Percentiles rank a stretch among this genome's conserved stretches.
These are phyloP conservation scores for Thalassiosira oceanica DNA, from an alignment of 352 stramenopile species.

Conservation along the genomic window DNA sequence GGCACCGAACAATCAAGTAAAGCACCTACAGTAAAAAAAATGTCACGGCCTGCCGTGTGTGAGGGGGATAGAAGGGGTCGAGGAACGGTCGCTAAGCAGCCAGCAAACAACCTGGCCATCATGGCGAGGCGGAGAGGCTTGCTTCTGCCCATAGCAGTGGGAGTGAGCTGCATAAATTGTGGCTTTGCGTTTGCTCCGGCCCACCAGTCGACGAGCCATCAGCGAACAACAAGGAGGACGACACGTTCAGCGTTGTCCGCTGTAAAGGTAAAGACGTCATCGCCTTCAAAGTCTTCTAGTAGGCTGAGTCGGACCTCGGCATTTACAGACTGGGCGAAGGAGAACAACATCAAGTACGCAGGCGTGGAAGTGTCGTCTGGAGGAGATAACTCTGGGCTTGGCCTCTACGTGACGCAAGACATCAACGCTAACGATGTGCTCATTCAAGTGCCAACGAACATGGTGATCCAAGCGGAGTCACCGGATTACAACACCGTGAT, in stretches of 20 bases:
- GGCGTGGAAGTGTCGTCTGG: conserved; percentile 34
- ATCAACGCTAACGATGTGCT: conserved; percentile 46
- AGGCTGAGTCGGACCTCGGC: conserved; percentile 57
- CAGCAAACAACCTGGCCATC: too few species aligned
- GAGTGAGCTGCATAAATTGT: too few species aligned
- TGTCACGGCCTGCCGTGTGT: too few species aligned
- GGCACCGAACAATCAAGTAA: too few species aligned
- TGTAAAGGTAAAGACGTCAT: not conserved
- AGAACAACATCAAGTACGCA: conserved; percentile 54
- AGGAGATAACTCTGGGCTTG: conserved; percentile 52
- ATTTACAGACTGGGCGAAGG: conserved; percentile 63
- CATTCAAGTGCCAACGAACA: conserved; percentile 60
- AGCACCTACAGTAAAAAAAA: too few species aligned
- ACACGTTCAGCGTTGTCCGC: not conserved
- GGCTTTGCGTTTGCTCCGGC: too few species aligned
- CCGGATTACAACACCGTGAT: conserved; percentile 45
- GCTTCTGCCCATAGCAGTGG: too few species aligned
- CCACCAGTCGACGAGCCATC: too few species aligned
- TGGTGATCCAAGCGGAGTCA: conserved; percentile 60
- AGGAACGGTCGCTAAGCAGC: too few species aligned
- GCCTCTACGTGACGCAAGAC: conserved; percentile 40
- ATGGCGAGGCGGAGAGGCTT: too few species aligned
- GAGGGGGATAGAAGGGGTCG: too few species aligned
- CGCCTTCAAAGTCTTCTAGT: conserved; percentile 11
- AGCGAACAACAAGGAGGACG: too few species aligned